phyloP scores from a whole-genome alignment of 2,329 filamentous ascomycete genomes.

The Aspergillus sojae region DNA sequence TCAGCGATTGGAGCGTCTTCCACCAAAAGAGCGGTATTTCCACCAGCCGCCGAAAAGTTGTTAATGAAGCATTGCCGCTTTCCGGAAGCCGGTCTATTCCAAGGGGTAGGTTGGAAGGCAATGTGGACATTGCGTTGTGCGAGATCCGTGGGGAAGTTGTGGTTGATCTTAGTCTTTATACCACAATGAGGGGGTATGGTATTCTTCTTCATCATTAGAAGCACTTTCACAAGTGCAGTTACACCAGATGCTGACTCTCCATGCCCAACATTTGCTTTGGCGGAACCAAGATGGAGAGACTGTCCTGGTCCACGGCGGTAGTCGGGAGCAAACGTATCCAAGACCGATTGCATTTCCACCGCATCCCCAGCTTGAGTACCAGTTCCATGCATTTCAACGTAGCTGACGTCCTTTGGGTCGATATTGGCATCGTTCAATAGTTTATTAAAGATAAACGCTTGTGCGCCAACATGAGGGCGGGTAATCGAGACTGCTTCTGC shows the following conservation, averaged over 20 bases:
- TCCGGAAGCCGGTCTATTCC: constrained; percentile 33
- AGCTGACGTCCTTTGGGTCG: constrained; percentile 75
- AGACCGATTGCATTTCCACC: constrained; percentile 79
- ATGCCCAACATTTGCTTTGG: constrained; percentile 68
- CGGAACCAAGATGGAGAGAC: constrained; percentile 63
- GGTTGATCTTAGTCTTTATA: constrained; percentile 49
- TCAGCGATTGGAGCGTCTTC: constrained; percentile 59
- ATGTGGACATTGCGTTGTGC: constrained; percentile 47
- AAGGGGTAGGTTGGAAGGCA: constrained; percentile 49
- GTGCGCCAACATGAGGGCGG: constrained; percentile 76
- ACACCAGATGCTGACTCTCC: constrained; percentile 64
- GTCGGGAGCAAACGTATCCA: constrained; percentile 62
- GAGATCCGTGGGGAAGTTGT: constrained; percentile 48
- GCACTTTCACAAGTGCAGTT: constrained; percentile 36
- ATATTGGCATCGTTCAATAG: constrained; percentile 72
- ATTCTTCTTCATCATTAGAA: constrained; percentile 43
- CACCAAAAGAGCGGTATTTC: constrained; percentile 70
- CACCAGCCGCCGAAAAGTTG: constrained; percentile 72
- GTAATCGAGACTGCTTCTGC: constrained; percentile 82
- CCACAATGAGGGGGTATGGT: constrained; percentile 38
- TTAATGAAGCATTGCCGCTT: constrained; percentile 57
- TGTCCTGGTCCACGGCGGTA: constrained; percentile 40
- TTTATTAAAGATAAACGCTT: constrained; percentile 69
- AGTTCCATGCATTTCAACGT: constrained; percentile 88
- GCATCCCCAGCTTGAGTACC: constrained; percentile 81